Conservation (phyloP, 306 rosid species). For the Echinosophora koreensis region DNA sequence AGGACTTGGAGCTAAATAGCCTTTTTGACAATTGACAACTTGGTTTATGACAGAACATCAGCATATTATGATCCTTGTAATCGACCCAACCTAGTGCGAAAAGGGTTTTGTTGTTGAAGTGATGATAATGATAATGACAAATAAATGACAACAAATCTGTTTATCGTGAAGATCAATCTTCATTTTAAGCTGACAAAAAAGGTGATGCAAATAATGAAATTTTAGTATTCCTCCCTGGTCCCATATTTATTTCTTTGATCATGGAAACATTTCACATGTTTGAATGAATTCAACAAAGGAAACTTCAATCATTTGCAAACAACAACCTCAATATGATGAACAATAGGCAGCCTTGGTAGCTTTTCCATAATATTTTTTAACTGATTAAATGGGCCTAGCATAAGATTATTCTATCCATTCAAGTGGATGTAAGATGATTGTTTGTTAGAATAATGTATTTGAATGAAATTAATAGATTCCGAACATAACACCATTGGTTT, state of each 20-base stretch:
- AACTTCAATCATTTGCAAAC: not conserved
- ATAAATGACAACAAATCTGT: not conserved
- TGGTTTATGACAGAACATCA: not conserved
- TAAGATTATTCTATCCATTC: not conserved
- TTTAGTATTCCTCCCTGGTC: constrained; percentile 4
- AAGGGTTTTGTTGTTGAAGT: not conserved
- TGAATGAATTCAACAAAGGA: not conserved
- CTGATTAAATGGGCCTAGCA: not conserved
- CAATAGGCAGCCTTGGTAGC: not conserved
- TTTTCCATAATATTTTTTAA: constrained; percentile 2
- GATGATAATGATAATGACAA: not conserved
- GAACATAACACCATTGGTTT: not conserved
- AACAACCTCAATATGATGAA: constrained; percentile 4
- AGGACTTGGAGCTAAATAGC: not conserved
- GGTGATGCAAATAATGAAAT: not conserved
- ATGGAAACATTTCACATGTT: not conserved
- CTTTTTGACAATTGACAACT: not conserved
- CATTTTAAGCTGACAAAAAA: constrained; percentile 20
- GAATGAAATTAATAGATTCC: constrained; percentile 13
- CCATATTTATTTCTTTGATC: not conserved
- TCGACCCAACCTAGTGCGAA: not conserved
- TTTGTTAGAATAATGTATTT: constrained; percentile 9
- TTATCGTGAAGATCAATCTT: constrained; percentile 10
- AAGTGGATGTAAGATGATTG: not conserved
- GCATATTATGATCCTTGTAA: too few relatives aligned